Percentiles rank a stretch among this genome's conserved stretches.
phyloP scores from a whole-genome alignment of 441 rosid genomes.

The Erysimum pusillum region DNA sequence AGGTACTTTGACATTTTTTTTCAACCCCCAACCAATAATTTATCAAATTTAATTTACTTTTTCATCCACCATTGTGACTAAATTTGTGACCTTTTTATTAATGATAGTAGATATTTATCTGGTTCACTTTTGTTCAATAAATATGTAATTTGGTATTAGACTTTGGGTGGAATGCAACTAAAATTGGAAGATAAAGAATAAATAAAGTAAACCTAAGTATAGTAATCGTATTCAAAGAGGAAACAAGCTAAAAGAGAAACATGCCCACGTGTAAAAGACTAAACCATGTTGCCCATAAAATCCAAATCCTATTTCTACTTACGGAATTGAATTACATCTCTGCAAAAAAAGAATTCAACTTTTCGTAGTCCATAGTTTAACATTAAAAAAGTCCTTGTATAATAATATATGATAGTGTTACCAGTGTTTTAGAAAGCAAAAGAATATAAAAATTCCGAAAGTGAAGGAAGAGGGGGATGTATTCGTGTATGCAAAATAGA shows the following conservation, averaged over 20 bases:
- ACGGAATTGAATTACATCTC: not conserved
- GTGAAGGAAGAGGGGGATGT: conserved; percentile 23
- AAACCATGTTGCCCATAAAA: conserved; percentile 20
- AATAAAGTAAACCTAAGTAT: not conserved
- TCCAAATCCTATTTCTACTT: conserved; percentile 15
- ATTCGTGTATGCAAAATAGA: conserved; percentile 16
- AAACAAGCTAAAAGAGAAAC: conserved; percentile 26
- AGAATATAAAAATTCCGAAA: not conserved
- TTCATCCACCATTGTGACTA: not conserved
- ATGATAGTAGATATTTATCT: no score
- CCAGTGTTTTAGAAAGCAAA: no score
- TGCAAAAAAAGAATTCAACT: not conserved
- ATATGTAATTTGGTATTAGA: not conserved
- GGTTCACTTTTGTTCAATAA: no score
- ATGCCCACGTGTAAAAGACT: conserved; percentile 8
- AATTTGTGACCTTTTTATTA: no score
- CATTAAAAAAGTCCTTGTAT: not conserved
- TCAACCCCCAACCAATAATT: not conserved
- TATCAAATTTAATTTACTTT: not conserved
- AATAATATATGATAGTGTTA: no score
- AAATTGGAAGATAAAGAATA: conserved; percentile 4
- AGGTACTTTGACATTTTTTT: conserved; percentile 6
- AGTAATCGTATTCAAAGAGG: conserved; percentile 27
- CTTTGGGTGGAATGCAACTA: conserved; percentile 17
- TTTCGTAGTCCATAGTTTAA: not conserved